These are phyloP conservation scores for Thuidium tamariscinum DNA, from an alignment of 225 moss, liverwort and hornwort species.

Conservation along the genomic window DNA sequence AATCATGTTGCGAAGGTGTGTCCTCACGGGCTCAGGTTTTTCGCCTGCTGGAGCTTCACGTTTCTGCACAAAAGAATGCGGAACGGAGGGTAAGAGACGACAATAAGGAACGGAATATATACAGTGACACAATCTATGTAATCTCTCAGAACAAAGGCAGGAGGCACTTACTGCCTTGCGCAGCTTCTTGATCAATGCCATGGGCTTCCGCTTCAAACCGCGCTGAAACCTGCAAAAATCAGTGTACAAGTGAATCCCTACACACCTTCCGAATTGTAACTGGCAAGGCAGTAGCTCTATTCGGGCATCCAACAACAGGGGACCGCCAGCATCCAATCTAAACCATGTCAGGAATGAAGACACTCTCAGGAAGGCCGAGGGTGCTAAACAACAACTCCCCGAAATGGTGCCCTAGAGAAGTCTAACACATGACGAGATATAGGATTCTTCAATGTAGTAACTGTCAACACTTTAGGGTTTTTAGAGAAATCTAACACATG, in stretches of 20 bases:
- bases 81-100: neutral
- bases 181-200: slow-evolving; percentile 11
- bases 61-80: neutral
- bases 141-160: neutral
- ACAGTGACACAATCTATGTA: too few relatives aligned
- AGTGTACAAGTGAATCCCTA: too few relatives aligned
- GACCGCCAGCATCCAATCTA: neutral
- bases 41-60: slow-evolving; percentile 1
- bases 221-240: neutral
- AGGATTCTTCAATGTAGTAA: neutral
- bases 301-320: neutral
- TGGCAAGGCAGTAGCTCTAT: neutral
- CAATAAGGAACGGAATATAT: neutral
- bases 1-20: slow-evolving; percentile 10
- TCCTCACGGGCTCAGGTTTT: slow-evolving; percentile 5
- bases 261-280: too few relatives aligned
- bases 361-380: neutral
- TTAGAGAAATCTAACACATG: neutral
- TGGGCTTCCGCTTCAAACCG: slow-evolving; percentile 6
- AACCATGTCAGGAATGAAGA: neutral
- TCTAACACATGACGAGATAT: neutral
- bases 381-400: neutral
- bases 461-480: too few relatives aligned
- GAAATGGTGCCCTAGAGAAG: neutral
- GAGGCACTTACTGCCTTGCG: neutral